Conservation (phyloP, 345 rosid genomes). For the Eucalyptus caleyi region DNA sequence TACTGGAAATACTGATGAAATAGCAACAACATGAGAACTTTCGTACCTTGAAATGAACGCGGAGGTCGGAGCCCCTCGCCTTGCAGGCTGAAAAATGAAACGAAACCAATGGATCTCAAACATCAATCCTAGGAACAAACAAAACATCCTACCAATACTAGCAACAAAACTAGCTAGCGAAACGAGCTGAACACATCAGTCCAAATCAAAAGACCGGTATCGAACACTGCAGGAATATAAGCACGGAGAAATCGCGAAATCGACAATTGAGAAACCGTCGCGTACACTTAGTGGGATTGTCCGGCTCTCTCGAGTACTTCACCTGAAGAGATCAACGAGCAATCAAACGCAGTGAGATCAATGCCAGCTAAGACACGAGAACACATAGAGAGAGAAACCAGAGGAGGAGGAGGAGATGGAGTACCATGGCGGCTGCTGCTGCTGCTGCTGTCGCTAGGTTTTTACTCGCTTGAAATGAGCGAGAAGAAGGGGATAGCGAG, state of each 20-base stretch:
- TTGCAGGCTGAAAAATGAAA: slow-evolving; percentile 63
- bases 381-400: not conserved
- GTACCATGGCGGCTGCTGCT: slow-evolving; percentile 19
- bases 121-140: not conserved
- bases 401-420: not conserved
- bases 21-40: not conserved
- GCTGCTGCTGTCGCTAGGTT: not conserved
- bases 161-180: not conserved
- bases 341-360: not conserved
- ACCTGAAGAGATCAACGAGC: slow-evolving; percentile 31
- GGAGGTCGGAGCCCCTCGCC: slow-evolving; percentile 90
- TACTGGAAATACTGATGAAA: not conserved
- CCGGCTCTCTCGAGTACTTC: slow-evolving; percentile 94
- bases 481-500: not conserved
- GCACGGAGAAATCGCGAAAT: not conserved
- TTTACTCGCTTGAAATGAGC: not conserved
- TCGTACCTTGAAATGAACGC: slow-evolving; percentile 70
- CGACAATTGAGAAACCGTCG: not conserved
- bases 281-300: slow-evolving; percentile 84
- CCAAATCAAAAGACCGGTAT: not conserved
- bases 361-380: not conserved
- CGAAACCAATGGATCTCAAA: not conserved
- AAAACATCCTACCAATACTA: not conserved
- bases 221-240: not conserved
- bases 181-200: not conserved